Evolutionary conservation across 768 basidiomycete species (phyloP).

Genomic region (Cantharellus cinnabarinus): DNA sequence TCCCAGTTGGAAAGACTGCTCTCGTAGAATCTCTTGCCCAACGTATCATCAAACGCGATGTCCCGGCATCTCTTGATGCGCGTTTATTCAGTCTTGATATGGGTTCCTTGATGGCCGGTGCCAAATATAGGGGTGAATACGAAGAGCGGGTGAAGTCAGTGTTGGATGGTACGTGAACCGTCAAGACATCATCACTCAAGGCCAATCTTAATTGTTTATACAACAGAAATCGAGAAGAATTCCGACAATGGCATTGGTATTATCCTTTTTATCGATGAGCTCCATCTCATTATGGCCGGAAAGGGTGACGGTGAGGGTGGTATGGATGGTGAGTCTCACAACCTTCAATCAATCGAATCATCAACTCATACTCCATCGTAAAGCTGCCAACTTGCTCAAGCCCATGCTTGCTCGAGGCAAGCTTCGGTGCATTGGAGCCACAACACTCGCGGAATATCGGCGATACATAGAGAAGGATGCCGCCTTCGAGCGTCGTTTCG

Average conservation of each 20-base stretch:
- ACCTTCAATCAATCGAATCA: constrained; percentile 7
- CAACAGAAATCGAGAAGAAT: constrained; percentile 68
- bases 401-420: constrained; percentile 79
- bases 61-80: constrained; percentile 51
- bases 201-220: background rate
- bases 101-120: constrained; percentile 88
- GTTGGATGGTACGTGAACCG: constrained; percentile 25
- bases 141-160: constrained; percentile 91
- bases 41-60: constrained; percentile 85
- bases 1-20: constrained; percentile 70
- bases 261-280: constrained; percentile 88
- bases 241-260: constrained; percentile 53
- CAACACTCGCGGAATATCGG: constrained; percentile 78
- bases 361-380: constrained; percentile 1
- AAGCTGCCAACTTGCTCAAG: constrained; percentile 60
- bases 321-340: constrained; percentile 1
- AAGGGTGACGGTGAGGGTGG: constrained; percentile 2
- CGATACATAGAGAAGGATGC: constrained; percentile 88
- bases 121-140: constrained; percentile 88
- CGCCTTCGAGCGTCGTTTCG: constrained; percentile 78
- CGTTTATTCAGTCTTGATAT: constrained; percentile 77
- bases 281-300: constrained; percentile 87
- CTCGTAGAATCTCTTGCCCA: constrained; percentile 92
- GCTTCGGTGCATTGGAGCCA: constrained; percentile 63
- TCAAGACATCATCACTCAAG: background rate